phyloP scores from a whole-genome alignment of 2,329 filamentous ascomycete species.

The Fusarium sp. region DNA sequence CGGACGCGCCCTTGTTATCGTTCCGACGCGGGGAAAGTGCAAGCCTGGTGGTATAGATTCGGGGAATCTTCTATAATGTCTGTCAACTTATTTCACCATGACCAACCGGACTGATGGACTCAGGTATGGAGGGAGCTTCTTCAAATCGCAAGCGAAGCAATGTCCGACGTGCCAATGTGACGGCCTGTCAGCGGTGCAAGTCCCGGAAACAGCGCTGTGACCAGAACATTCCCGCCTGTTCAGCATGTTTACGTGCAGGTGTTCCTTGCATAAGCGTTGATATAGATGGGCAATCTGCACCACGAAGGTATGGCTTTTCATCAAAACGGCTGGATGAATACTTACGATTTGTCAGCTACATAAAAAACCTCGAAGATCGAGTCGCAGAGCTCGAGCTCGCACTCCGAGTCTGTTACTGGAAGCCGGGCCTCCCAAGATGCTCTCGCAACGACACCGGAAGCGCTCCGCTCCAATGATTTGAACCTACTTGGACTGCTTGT shows the following conservation, averaged over 20 bases:
- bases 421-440: not conserved
- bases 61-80: too few relatives aligned
- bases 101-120: not conserved
- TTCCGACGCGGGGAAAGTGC: not conserved
- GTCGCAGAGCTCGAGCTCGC: conserved; percentile 41
- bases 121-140: conserved; percentile 1
- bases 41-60: not conserved
- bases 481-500: not conserved
- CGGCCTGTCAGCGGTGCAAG: conserved; percentile 34
- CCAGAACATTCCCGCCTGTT: conserved; percentile 40
- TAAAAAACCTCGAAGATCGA: conserved; percentile 44
- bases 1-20: not conserved
- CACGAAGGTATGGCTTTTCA: conserved; percentile 23
- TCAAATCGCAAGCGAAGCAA: conserved; percentile 13
- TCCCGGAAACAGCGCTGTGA: conserved; percentile 43
- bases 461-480: not conserved
- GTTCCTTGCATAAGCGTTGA: conserved; percentile 36
- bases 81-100: not conserved
- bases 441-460: not conserved
- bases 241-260: conserved; percentile 24
- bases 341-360: conserved; percentile 28
- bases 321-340: not conserved
- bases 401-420: not conserved
- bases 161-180: conserved; percentile 39
- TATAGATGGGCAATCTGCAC: conserved; percentile 24